phyloP scores from a whole-genome alignment of 768 basidiomycete species.

The Favolaschia claudopus region DNA sequence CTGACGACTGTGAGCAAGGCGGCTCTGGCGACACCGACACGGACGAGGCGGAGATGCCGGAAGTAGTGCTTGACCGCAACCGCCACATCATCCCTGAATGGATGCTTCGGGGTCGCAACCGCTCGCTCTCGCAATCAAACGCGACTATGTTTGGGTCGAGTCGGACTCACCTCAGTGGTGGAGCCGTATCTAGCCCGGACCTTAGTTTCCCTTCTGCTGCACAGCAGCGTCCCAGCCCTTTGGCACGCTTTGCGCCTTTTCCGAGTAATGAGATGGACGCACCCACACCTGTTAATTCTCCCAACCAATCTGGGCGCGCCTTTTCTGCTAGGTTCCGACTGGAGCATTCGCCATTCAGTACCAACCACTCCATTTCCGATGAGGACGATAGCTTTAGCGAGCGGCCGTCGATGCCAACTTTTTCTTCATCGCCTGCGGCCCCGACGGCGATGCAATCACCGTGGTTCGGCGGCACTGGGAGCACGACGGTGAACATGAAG shows the following conservation, averaged over 20 bases:
- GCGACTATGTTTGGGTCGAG: constrained; percentile 43
- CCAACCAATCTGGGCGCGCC: constrained; percentile 44
- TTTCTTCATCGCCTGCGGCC: constrained; percentile 40
- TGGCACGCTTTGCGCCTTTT: constrained; percentile 48
- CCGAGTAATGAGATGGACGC: constrained; percentile 48
- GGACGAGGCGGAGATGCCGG: constrained; percentile 88
- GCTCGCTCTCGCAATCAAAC: constrained; percentile 59
- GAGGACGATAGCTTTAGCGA: constrained; percentile 37
- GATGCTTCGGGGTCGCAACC: constrained; percentile 70
- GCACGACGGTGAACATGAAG: constrained; percentile 92
- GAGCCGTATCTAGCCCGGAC: constrained; percentile 77
- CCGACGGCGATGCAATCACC: constrained; percentile 50
- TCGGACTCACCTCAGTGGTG: constrained; percentile 53
- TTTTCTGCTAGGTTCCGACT: too few relatives aligned
- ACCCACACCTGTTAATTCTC: constrained; percentile 60
- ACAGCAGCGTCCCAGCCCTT: constrained; percentile 46
- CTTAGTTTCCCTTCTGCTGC: constrained; percentile 47
- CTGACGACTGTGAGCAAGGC: constrained; percentile 41
- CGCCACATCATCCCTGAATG: constrained; percentile 97
- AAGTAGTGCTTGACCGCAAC: constrained; percentile 90
- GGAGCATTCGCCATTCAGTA: too few relatives aligned
- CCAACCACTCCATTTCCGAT: constrained; percentile 35
- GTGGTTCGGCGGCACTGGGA: constrained; percentile 89
- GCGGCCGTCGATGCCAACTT: constrained; percentile 50
- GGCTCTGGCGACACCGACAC: constrained; percentile 50